These are phyloP conservation scores for Chalciporus sphaerocephalus DNA, from an alignment of 768 basidiomycete genomes.

Conservation along the genomic window DNA sequence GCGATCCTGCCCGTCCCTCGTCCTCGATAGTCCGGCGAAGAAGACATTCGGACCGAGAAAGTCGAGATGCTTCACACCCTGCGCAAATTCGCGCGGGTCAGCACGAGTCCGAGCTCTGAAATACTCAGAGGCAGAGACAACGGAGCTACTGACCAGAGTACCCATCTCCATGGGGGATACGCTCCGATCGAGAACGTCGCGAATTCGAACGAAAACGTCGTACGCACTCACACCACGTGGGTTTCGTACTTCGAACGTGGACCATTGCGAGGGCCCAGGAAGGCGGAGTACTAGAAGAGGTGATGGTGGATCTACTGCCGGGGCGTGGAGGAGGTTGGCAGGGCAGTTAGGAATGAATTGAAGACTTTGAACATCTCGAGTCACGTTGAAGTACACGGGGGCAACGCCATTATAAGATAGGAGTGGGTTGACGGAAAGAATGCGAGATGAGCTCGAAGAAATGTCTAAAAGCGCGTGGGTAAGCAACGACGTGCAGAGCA, in stretches of 20 bases:
- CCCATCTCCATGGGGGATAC: conserved; percentile 25
- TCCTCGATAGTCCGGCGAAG: conserved; percentile 30
- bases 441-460: conserved; percentile 7
- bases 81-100: conserved; percentile 34
- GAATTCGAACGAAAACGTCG: conserved; percentile 28
- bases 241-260: conserved; percentile 30
- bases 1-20: conserved; percentile 24
- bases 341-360: conserved; percentile 18
- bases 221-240: conserved; percentile 23
- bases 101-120: conserved; percentile 26
- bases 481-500: not conserved
- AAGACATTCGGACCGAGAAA: conserved; percentile 31
- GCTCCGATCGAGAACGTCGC: conserved; percentile 24
- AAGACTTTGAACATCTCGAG: conserved; percentile 23
- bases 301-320: conserved; percentile 22
- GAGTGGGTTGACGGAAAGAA: conserved; percentile 25
- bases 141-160: conserved; percentile 20
- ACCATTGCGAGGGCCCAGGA: conserved; percentile 24
- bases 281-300: conserved; percentile 17
- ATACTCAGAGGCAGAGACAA: conserved; percentile 23
- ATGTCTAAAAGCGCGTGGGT: conserved; percentile 10
- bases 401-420: conserved; percentile 17
- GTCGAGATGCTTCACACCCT: conserved; percentile 39
- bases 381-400: conserved; percentile 23
- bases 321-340: conserved; percentile 13